A percentile compares a stretch with the other conserved stretches of the same genome.
Evolutionary conservation across 306 rosid species (phyloP).

Genomic region (Begonia fuchsioides): DNA sequence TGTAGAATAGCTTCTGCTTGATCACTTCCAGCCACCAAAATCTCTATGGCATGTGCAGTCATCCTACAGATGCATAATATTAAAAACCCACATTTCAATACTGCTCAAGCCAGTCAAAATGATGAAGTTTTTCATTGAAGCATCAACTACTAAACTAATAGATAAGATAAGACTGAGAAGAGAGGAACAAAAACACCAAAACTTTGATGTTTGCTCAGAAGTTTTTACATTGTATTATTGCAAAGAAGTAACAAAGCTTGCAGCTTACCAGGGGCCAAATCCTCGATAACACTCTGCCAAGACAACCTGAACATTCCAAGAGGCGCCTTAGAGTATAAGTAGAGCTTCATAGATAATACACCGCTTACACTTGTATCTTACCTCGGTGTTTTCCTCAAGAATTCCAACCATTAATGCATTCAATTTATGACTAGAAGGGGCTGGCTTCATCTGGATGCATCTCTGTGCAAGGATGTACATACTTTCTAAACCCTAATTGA

Average conservation of each 20-base stretch:
- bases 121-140: neutral
- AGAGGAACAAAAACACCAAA: neutral
- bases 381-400: constrained; percentile 89
- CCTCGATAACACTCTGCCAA: constrained; percentile 80
- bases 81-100: constrained; percentile 9
- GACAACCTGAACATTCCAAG: constrained; percentile 62
- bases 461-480: constrained; percentile 67
- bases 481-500: constrained; percentile 74
- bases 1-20: constrained; percentile 69
- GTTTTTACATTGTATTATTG: neutral
- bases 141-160: neutral
- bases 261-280: constrained; percentile 92
- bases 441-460: constrained; percentile 66
- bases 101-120: constrained; percentile 7
- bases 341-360: constrained; percentile 5
- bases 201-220: neutral
- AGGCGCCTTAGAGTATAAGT: constrained; percentile 9
- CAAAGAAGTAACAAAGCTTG: constrained; percentile 4
- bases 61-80: constrained; percentile 43
- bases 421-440: constrained; percentile 39
- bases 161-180: neutral
- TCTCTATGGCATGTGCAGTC: constrained; percentile 79
- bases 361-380: constrained; percentile 11
- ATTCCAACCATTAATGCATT: constrained; percentile 56
- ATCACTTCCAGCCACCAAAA: constrained; percentile 79